Conservation (phyloP, 805 yeast genomes). For the Scheffersomyces stipitis region DNA sequence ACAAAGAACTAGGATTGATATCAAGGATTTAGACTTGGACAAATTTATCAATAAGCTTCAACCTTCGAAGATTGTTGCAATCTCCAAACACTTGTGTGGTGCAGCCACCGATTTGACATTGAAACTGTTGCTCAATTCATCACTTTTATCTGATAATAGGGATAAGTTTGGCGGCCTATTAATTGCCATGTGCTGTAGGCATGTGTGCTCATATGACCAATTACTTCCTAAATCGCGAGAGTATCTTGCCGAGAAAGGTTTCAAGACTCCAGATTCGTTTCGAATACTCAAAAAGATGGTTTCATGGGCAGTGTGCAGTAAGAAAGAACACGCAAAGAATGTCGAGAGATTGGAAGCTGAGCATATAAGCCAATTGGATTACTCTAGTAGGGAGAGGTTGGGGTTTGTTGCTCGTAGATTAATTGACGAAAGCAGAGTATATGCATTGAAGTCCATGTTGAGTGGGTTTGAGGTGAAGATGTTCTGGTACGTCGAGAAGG, state of each 20-base stretch:
- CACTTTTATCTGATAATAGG: slow-evolving; percentile 13
- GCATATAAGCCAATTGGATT: slow-evolving; percentile 20
- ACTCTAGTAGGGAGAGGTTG: slow-evolving; percentile 49
- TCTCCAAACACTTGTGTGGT: slow-evolving; percentile 91
- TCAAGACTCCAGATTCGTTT: slow-evolving; percentile 40
- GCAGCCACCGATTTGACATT: slow-evolving; percentile 89
- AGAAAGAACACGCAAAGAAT: slow-evolving; percentile 23
- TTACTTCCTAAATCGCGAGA: slow-evolving; percentile 48
- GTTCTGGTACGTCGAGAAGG: slow-evolving; percentile 56
- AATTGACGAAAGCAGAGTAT: slow-evolving; percentile 69
- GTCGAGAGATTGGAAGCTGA: slow-evolving; percentile 36
- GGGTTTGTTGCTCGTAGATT: slow-evolving; percentile 73
- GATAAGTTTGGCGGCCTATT: slow-evolving; percentile 52
- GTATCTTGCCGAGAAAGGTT: slow-evolving; percentile 36
- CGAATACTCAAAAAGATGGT: slow-evolving; percentile 58
- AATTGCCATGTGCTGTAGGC: slow-evolving; percentile 94
- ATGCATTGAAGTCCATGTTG: slow-evolving; percentile 38
- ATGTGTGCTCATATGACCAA: slow-evolving; percentile 65
- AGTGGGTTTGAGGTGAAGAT: slow-evolving; percentile 47
- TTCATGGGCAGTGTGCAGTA: slow-evolving; percentile 89
- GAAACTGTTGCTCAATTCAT: slow-evolving; percentile 52
- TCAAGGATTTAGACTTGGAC: slow-evolving; percentile 67
- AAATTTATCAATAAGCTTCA: slow-evolving; percentile 33
- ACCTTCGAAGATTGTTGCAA: slow-evolving; percentile 46
- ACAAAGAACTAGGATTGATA: slow-evolving; percentile 67